These are phyloP conservation scores for Fusarium virguliforme DNA, from an alignment of 2,329 filamentous ascomycete genomes.

Conservation along the genomic window DNA sequence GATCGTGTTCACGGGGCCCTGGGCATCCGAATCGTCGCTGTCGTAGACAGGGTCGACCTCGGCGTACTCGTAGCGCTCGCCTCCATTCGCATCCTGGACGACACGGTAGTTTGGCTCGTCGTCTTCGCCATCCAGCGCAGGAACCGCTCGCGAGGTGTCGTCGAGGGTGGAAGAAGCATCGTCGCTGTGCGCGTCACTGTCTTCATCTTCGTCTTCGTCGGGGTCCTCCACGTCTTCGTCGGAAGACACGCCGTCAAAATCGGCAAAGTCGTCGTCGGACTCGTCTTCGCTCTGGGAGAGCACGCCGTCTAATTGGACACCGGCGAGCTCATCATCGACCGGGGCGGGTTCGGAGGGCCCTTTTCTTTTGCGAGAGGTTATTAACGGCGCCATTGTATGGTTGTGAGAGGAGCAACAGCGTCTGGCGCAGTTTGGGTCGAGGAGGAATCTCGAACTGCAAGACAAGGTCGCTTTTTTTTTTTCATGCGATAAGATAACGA, in stretches of 20 bases:
- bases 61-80: slow-evolving; percentile 90
- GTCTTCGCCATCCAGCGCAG: slow-evolving; percentile 60
- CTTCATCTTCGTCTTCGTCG: slow-evolving; percentile 61
- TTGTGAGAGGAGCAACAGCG: not conserved
- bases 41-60: slow-evolving; percentile 97
- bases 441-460: not conserved
- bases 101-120: slow-evolving; percentile 66
- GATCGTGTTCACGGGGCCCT: slow-evolving; percentile 88
- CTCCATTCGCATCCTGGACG: slow-evolving; percentile 89
- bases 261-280: slow-evolving; percentile 58
- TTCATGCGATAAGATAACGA: slow-evolving; percentile 40
- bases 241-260: slow-evolving; percentile 48
- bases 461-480: slow-evolving; percentile 21
- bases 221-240: slow-evolving; percentile 35
- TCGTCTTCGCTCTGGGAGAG: slow-evolving; percentile 72
- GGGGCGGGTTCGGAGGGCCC: slow-evolving; percentile 33
- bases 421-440: not conserved
- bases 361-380: slow-evolving; percentile 48
- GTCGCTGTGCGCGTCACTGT: slow-evolving; percentile 50
- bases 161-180: slow-evolving; percentile 58
- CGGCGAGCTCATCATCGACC: slow-evolving; percentile 54
- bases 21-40: slow-evolving; percentile 91
- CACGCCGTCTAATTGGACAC: slow-evolving; percentile 70
- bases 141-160: slow-evolving; percentile 42
- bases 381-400: slow-evolving; percentile 45